A percentile compares a stretch with the other conserved stretches of the same genome.
Evolutionary conservation across 352 stramenopile genomes (phyloP).

Genomic region (Globisporangium mamillatum): DNA sequence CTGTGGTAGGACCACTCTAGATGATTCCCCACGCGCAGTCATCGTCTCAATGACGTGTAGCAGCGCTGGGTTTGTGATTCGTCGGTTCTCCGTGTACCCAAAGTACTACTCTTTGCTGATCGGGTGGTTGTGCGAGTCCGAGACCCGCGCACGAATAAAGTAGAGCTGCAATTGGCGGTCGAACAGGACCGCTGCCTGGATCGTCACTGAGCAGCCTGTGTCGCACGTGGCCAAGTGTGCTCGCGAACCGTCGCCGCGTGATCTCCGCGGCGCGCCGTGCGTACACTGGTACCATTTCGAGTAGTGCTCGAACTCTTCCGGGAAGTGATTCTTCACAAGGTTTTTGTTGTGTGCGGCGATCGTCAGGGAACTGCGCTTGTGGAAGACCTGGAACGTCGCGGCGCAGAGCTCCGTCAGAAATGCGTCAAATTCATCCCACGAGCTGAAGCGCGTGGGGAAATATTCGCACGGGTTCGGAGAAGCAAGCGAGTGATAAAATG

Average conservation of each 20-base stretch:
- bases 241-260: conserved; percentile 1
- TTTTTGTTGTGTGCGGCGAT: neutral
- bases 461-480: neutral
- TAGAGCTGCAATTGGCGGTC: neutral
- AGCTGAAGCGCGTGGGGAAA: neutral
- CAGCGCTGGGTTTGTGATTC: conserved; percentile 9
- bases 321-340: neutral
- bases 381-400: conserved; percentile 61
- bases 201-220: conserved; percentile 5
- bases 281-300: conserved; percentile 5
- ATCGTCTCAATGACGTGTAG: conserved; percentile 2
- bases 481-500: neutral
- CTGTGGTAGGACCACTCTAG: neutral
- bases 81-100: conserved; percentile 14
- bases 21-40: neutral
- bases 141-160: neutral
- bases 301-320: neutral
- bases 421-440: conserved; percentile 49
- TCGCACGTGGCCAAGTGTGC: neutral
- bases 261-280: conserved; percentile 1
- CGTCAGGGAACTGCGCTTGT: conserved; percentile 24
- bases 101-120: conserved; percentile 7
- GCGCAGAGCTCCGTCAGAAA: conserved; percentile 47
- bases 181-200: conserved; percentile 2
- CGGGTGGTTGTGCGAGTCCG: conserved; percentile 12